Conservation (phyloP, 345 rosid species). For the Acer saccharum region DNA sequence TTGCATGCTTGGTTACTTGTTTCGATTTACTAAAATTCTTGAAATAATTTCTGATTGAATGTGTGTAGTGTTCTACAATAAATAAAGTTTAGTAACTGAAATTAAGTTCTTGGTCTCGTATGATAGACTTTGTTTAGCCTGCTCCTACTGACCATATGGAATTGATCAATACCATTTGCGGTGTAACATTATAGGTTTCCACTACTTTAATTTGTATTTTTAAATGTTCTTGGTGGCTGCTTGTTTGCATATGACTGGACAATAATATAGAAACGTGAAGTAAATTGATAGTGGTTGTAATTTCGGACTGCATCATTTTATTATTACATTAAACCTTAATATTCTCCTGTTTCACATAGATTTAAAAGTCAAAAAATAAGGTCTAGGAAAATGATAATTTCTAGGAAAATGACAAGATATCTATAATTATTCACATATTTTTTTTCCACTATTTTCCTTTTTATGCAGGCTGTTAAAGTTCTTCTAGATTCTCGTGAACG, state of each 20-base stretch:
- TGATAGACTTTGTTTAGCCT: too few relatives aligned
- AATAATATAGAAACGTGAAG: background rate
- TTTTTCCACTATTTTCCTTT: slow-evolving; percentile 11
- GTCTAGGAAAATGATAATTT: background rate
- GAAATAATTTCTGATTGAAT: background rate
- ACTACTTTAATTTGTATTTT: too few relatives aligned
- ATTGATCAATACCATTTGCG: too few relatives aligned
- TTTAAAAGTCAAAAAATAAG: background rate
- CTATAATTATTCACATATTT: background rate
- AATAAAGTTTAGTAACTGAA: too few relatives aligned
- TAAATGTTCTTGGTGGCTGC: too few relatives aligned
- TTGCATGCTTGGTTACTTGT: background rate
- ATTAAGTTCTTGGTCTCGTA: too few relatives aligned
- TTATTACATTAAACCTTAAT: background rate
- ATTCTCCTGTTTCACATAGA: background rate
- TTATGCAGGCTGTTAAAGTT: slow-evolving; percentile 75
- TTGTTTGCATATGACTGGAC: too few relatives aligned
- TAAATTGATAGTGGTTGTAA: background rate
- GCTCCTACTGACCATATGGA: too few relatives aligned
- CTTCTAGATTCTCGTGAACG: slow-evolving; percentile 65
- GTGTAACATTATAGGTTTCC: too few relatives aligned
- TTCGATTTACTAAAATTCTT: background rate
- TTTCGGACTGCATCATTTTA: background rate
- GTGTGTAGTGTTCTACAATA: background rate
- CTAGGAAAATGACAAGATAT: background rate